Conservation (phyloP, 371 early-diverging fungal genomes). For the Sporodiniella umbellata region DNA sequence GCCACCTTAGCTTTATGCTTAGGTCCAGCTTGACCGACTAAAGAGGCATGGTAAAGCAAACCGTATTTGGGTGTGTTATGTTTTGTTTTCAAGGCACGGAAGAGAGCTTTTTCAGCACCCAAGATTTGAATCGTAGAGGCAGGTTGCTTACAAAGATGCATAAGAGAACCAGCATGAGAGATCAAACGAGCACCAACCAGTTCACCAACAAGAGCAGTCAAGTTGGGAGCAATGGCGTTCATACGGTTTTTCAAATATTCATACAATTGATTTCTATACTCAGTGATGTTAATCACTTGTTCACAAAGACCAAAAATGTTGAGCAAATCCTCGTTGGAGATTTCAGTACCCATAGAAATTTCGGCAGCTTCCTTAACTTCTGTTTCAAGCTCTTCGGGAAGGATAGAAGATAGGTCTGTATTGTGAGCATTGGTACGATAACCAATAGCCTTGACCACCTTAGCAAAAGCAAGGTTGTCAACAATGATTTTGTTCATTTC, state of each 20-base stretch:
- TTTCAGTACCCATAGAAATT: slow-evolving; percentile 94
- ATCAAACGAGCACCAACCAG: slow-evolving; percentile 91
- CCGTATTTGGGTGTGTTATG: slow-evolving; percentile 98
- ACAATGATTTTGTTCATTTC: slow-evolving; percentile 80
- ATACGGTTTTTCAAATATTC: slow-evolving; percentile 90
- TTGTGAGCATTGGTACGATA: slow-evolving; percentile 77
- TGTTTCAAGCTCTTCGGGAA: slow-evolving; percentile 90
- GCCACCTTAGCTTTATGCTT: slow-evolving; percentile 93
- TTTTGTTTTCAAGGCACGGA: slow-evolving; percentile 94
- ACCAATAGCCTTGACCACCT: slow-evolving; percentile 67
- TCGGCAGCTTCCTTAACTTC: slow-evolving; percentile 82
- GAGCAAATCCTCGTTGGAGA: slow-evolving; percentile 84
- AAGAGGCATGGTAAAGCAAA: slow-evolving; percentile 88
- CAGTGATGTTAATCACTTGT: slow-evolving; percentile 83
- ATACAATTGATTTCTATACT: slow-evolving; percentile 85
- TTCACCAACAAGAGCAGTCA: slow-evolving; percentile 90
- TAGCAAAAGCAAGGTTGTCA: slow-evolving; percentile 77
- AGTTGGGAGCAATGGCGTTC: slow-evolving; percentile 90
- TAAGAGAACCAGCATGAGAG: slow-evolving; percentile 89
- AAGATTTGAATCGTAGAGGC: slow-evolving; percentile 96
- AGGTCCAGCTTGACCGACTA: slow-evolving; percentile 84
- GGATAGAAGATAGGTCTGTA: slow-evolving; percentile 75
- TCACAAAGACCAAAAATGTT: slow-evolving; percentile 72
- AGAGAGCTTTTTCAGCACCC: slow-evolving; percentile 98
- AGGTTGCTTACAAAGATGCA: slow-evolving; percentile 89